Percentiles rank a stretch among this genome's conserved stretches.
Conservation (phyloP, 768 basidiomycete genomes). For the Serendipita sp. region DNA sequence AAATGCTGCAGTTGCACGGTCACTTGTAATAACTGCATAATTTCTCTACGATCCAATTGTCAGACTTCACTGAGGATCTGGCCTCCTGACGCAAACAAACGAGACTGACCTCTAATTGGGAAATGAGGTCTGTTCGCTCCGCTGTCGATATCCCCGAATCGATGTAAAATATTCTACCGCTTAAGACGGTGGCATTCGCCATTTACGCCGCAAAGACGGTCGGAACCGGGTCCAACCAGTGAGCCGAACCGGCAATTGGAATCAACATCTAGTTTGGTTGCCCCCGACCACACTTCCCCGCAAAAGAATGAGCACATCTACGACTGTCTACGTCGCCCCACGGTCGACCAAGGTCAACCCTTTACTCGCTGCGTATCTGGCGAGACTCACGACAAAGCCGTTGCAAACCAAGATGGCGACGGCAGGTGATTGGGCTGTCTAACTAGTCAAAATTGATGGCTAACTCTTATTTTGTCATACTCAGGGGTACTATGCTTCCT, state of each 20-base stretch:
- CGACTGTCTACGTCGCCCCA: constrained; percentile 1
- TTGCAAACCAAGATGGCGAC: constrained; percentile 71
- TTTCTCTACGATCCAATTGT: too few species aligned
- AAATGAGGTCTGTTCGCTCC: too few species aligned
- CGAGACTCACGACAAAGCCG: constrained; percentile 49
- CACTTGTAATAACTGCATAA: too few species aligned
- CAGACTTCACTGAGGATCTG: too few species aligned
- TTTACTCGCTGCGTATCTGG: constrained; percentile 53
- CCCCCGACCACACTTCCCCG: background rate
- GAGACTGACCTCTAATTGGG: too few species aligned
- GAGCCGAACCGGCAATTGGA: background rate
- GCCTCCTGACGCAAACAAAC: too few species aligned
- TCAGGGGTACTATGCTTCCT: constrained; percentile 29
- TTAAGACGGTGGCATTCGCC: too few species aligned
- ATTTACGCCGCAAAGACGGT: background rate
- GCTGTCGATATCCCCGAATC: too few species aligned
- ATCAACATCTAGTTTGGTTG: background rate
- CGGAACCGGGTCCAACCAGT: background rate
- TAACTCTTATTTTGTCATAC: background rate
- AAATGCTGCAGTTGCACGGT: too few species aligned
- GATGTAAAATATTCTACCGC: too few species aligned
- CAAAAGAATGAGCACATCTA: background rate
- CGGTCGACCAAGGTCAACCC: constrained; percentile 23
- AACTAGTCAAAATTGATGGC: background rate
- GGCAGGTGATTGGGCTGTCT: constrained; percentile 30